phyloP scores from a whole-genome alignment of 2,329 filamentous ascomycete species.

The Xylariaceae sp. region DNA sequence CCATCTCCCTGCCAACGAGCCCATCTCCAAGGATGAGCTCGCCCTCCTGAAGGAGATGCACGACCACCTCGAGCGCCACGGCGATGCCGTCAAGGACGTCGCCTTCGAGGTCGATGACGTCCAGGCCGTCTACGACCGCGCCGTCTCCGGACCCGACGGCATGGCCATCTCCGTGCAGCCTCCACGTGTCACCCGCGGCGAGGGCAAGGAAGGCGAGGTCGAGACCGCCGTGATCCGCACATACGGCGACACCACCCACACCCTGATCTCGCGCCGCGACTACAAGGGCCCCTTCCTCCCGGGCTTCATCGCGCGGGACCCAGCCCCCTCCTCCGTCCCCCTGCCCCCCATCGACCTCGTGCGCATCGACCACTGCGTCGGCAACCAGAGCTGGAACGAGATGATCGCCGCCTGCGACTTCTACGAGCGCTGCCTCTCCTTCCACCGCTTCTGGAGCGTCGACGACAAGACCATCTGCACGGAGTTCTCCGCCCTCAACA shows the following conservation, averaged over 20 bases:
- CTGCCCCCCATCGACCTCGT: constrained; percentile 63
- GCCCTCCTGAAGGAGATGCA: constrained; percentile 68
- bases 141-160: constrained; percentile 53
- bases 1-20: constrained; percentile 52
- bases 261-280: constrained; percentile 66
- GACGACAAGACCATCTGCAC: constrained; percentile 91
- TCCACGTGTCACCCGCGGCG: constrained; percentile 46
- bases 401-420: constrained; percentile 64
- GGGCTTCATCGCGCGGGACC: constrained; percentile 60
- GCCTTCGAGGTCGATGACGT: constrained; percentile 93
- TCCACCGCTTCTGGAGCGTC: constrained; percentile 96
- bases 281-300: constrained; percentile 80
- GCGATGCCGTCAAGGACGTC: constrained; percentile 92
- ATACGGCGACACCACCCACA: constrained; percentile 94
- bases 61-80: constrained; percentile 76
- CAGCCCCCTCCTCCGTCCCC: constrained; percentile 34
- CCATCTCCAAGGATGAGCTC: constrained; percentile 59
- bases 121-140: constrained; percentile 69
- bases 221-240: constrained; percentile 77
- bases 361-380: constrained; percentile 92
- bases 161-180: constrained; percentile 53
- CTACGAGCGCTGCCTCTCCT: constrained; percentile 84
- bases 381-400: constrained; percentile 92
- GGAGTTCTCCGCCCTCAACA: constrained; percentile 83
- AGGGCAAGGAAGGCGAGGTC: constrained; percentile 61